A percentile compares a stretch with the other conserved stretches of the same genome.
These are phyloP conservation scores for Favolaschia claudopus DNA, from an alignment of 768 basidiomycete species.

Conservation along the genomic window DNA sequence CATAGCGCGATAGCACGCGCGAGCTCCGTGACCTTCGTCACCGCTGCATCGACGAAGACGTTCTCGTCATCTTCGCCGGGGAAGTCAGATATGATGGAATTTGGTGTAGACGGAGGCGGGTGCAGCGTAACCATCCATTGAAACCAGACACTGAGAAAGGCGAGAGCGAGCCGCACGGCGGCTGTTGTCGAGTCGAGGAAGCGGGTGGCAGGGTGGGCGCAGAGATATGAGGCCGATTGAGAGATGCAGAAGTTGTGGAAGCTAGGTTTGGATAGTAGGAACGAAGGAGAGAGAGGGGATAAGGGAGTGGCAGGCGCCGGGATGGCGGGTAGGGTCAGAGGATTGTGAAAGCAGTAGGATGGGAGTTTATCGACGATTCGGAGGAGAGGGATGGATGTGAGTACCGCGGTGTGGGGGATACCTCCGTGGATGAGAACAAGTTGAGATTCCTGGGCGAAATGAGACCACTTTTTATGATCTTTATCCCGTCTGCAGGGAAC, in stretches of 20 bases:
- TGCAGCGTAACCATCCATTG: conserved; percentile 50
- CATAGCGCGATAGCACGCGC: conserved; percentile 39
- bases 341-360: conserved; percentile 64
- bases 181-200: conserved; percentile 72
- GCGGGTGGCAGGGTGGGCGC: conserved; percentile 59
- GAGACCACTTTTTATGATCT: conserved; percentile 80
- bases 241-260: conserved; percentile 78
- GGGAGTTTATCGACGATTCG: conserved; percentile 72
- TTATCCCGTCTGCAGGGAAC: conserved; percentile 62
- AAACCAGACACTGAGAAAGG: conserved; percentile 77
- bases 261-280: conserved; percentile 61
- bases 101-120: no score
- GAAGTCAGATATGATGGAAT: no score
- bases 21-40: conserved; percentile 41
- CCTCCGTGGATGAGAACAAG: conserved; percentile 75
- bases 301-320: conserved; percentile 37
- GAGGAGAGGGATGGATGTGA: conserved; percentile 74
- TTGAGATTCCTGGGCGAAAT: conserved; percentile 78
- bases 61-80: background rate
- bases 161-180: conserved; percentile 71
- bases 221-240: conserved; percentile 69
- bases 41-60: conserved; percentile 40
- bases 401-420: conserved; percentile 70
- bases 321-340: conserved; percentile 33
- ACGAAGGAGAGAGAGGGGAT: conserved; percentile 58